A percentile compares a stretch with the other conserved stretches of the same genome.
Conservation (phyloP, 345 rosid species). For the Psidium friedrichsthalianum region DNA sequence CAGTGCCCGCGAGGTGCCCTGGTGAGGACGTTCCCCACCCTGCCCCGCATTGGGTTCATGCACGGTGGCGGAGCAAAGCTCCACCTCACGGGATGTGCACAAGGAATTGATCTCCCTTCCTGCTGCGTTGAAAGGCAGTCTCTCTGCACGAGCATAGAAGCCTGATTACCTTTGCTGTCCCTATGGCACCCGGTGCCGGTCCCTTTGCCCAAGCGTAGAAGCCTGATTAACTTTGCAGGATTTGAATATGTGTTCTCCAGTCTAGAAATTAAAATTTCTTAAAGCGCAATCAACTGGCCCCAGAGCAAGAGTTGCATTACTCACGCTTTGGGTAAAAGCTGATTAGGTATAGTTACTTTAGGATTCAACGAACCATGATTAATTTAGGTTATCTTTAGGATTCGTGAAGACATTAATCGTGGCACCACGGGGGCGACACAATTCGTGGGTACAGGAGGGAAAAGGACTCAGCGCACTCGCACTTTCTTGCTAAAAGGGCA, state of each 20-base stretch:
- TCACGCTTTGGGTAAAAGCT: background rate
- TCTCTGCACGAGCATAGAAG: background rate
- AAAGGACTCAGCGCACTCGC: background rate
- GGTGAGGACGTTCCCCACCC: background rate
- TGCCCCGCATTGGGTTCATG: background rate
- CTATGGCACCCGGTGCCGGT: background rate
- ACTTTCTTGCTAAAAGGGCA: background rate
- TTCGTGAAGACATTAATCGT: background rate
- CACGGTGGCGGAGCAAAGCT: background rate
- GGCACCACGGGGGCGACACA: background rate
- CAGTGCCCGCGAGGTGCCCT: background rate
- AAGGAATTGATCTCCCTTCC: background rate
- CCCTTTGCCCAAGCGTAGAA: background rate
- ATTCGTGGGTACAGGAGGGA: background rate
- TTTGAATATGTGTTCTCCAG: background rate
- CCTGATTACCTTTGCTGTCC: background rate
- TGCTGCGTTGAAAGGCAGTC: background rate
- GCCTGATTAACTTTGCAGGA: background rate
- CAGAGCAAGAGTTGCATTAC: background rate
- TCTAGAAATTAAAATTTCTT: background rate
- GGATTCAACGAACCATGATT: background rate
- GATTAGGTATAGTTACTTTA: background rate
- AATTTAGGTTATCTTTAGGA: background rate
- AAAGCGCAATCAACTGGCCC: background rate
- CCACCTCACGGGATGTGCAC: background rate